A percentile compares a stretch with the other conserved stretches of the same genome.
Evolutionary conservation across 2,329 filamentous ascomycete species (phyloP).

Genomic region (Colletotrichum sidae): DNA sequence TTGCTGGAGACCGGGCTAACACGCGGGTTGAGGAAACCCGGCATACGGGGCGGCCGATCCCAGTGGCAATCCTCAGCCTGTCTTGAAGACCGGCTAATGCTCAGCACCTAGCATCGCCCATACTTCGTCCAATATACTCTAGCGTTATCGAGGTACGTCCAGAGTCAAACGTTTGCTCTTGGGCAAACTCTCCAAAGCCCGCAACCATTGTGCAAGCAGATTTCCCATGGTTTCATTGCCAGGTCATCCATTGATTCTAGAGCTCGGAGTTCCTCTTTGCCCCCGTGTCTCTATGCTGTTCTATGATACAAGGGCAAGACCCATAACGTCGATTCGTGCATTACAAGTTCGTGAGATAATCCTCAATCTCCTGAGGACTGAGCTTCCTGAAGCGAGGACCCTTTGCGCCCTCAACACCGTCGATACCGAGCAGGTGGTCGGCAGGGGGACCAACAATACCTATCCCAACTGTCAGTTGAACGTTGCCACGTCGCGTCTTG

Average conservation of each 20-base stretch:
- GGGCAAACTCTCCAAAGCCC: neutral
- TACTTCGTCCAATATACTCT: no score
- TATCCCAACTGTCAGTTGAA: conserved; percentile 48
- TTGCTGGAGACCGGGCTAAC: no score
- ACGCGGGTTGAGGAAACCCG: no score
- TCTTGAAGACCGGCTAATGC: no score
- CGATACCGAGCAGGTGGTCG: conserved; percentile 90
- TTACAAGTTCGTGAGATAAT: conserved; percentile 98
- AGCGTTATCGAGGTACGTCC: no score
- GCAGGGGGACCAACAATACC: conserved; percentile 96
- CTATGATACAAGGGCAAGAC: conserved; percentile 53
- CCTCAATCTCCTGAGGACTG: conserved; percentile 97
- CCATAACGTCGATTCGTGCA: conserved; percentile 41
- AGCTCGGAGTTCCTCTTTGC: conserved; percentile 28
- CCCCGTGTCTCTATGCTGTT: conserved; percentile 40
- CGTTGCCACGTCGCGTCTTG: neutral
- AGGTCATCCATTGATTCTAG: conserved; percentile 38
- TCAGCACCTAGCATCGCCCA: no score
- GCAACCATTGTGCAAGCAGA: conserved; percentile 1
- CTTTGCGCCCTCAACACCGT: conserved; percentile 86
- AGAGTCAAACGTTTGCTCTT: neutral
- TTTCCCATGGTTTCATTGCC: conserved; percentile 12
- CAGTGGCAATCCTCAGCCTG: no score
- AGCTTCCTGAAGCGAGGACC: conserved; percentile 94
- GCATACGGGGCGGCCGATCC: no score